A percentile compares a stretch with the other conserved stretches of the same genome.
These are phyloP conservation scores for Tylopilus sp. DNA, from an alignment of 1,284 basidiomycete genomes.

Conservation along the genomic window DNA sequence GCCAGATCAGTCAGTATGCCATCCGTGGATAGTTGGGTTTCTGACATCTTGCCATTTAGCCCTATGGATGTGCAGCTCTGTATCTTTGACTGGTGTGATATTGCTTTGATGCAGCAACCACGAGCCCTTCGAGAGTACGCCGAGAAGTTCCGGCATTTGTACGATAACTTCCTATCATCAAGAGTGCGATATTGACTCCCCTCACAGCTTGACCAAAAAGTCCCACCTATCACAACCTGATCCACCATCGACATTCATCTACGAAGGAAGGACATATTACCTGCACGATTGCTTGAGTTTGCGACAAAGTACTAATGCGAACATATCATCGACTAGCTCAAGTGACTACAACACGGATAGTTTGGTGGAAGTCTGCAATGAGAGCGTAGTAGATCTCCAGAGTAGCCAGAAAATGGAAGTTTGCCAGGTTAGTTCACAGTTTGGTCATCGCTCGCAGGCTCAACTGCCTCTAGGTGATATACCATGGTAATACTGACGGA, in stretches of 20 bases:
- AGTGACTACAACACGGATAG: neutral
- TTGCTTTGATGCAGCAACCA: slow-evolving; percentile 41
- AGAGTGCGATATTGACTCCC: slow-evolving; percentile 17
- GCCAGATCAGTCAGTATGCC: slow-evolving; percentile 51
- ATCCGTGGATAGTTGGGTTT: neutral
- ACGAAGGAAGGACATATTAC: slow-evolving; percentile 46
- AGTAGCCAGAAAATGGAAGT: slow-evolving; percentile 50
- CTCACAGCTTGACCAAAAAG: slow-evolving; percentile 28
- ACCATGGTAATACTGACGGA: slow-evolving; percentile 40
- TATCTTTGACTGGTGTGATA: slow-evolving; percentile 36
- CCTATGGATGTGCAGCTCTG: slow-evolving; percentile 52
- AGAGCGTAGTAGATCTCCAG: slow-evolving; percentile 55
- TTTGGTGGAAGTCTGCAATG: slow-evolving; percentile 35
- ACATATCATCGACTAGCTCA: slow-evolving; percentile 11
- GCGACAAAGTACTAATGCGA: slow-evolving; percentile 45
- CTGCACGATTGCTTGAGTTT: slow-evolving; percentile 52
- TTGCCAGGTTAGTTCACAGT: slow-evolving; percentile 50
- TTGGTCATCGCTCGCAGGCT: neutral
- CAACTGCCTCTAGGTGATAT: slow-evolving; percentile 44
- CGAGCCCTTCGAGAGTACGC: slow-evolving; percentile 45
- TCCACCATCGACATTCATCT: slow-evolving; percentile 50
- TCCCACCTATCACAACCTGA: slow-evolving; percentile 41
- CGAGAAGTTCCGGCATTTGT: slow-evolving; percentile 46
- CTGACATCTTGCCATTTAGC: slow-evolving; percentile 33
- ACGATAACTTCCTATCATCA: slow-evolving; percentile 22